Conservation (phyloP, 768 basidiomycete species). For the Dendrothele bispora region DNA sequence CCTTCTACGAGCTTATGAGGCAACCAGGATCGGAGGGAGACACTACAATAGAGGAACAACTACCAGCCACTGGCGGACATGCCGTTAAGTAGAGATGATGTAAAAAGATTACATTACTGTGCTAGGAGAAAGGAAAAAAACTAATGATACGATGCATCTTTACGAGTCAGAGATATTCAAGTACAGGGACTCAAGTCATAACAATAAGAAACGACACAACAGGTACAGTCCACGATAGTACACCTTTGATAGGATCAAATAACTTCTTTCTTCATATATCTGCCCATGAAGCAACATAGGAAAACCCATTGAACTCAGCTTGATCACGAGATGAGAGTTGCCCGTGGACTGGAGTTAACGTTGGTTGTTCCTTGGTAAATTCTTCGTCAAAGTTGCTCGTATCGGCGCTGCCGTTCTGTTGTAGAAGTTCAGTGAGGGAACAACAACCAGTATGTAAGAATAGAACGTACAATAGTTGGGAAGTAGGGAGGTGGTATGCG, state of each 20-base stretch:
- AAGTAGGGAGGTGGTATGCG: slow-evolving; percentile 97
- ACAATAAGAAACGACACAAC: slow-evolving; percentile 24
- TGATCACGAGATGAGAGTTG: slow-evolving; percentile 90
- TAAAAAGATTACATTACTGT: slow-evolving; percentile 13
- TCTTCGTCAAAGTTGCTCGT: slow-evolving; percentile 96
- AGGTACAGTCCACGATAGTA: slow-evolving; percentile 3
- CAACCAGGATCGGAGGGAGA: slow-evolving; percentile 38
- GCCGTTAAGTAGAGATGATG: slow-evolving; percentile 44
- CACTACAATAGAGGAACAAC: slow-evolving; percentile 33
- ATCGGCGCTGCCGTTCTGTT: slow-evolving; percentile 79
- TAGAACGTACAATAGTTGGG: slow-evolving; percentile 81
- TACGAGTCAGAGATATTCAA: slow-evolving; percentile 34
- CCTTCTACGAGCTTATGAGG: slow-evolving; percentile 78
- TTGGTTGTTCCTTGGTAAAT: slow-evolving; percentile 96
- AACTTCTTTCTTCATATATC: slow-evolving; percentile 45
- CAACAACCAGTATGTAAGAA: background rate
- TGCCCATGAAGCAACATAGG: slow-evolving; percentile 82
- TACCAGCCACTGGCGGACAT: slow-evolving; percentile 77
- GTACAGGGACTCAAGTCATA: slow-evolving; percentile 31
- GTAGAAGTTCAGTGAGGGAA: slow-evolving; percentile 13
- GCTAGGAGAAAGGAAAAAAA: slow-evolving; percentile 6
- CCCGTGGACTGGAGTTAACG: slow-evolving; percentile 94
- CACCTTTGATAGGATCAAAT: slow-evolving; percentile 15
- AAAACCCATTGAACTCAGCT: slow-evolving; percentile 95
- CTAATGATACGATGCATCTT: slow-evolving; percentile 17